Conservation (phyloP, 2,329 filamentous ascomycete species). For the Fonsecaea erecta region DNA sequence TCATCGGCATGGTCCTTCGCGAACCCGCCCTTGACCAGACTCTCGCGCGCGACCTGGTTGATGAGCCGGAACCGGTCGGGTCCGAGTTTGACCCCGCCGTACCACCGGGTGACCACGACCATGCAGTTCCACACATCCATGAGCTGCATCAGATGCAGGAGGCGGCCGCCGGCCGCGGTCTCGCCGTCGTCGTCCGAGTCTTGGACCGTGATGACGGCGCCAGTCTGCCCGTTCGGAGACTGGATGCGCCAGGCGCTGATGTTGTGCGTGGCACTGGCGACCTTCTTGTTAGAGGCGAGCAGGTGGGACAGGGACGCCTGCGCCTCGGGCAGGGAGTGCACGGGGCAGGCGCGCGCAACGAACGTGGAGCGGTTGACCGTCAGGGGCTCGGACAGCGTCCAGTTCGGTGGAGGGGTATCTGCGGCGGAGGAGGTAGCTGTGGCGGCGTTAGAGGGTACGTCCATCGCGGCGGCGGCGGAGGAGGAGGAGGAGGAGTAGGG, state of each 20-base stretch:
- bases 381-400: conserved; percentile 74
- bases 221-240: not conserved
- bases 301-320: conserved; percentile 73
- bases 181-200: conserved; percentile 98
- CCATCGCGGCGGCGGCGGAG: too few relatives aligned
- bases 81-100: conserved; percentile 86
- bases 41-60: conserved; percentile 82
- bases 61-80: conserved; percentile 90
- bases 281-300: conserved; percentile 79
- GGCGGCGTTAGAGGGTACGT: conserved; percentile 1
- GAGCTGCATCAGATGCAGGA: conserved; percentile 89
- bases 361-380: conserved; percentile 88
- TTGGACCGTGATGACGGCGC: conserved; percentile 56
- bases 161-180: conserved; percentile 81
- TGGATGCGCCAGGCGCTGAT: conserved; percentile 89
- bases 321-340: conserved; percentile 73
- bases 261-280: conserved; percentile 88
- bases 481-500: too few relatives aligned
- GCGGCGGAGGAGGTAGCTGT: conserved; percentile 40
- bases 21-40: conserved; percentile 76
- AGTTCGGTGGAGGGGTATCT: conserved; percentile 58
- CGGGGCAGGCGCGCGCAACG: conserved; percentile 66
- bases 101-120: conserved; percentile 94
- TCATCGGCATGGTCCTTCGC: conserved; percentile 43
- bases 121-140: conserved; percentile 94